Evolutionary conservation across 2,329 filamentous ascomycete species (phyloP).

Genomic region (Trichoderma cornu-damae): DNA sequence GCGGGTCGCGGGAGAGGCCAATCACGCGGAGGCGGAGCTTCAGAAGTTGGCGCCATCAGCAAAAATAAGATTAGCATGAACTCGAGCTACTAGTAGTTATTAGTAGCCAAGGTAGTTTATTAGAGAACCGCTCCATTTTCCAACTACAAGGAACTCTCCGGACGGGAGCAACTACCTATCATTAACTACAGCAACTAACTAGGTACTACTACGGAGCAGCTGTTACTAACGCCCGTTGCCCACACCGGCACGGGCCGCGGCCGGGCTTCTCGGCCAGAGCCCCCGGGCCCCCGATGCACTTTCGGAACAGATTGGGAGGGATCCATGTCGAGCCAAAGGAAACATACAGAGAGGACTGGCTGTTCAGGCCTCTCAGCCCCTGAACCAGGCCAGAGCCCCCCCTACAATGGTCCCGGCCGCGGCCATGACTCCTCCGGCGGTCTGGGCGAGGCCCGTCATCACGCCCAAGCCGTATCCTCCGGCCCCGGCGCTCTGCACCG

Average conservation of each 20-base stretch:
- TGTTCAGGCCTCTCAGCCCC: no score
- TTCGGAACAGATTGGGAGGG: no score
- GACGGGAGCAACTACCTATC: no score
- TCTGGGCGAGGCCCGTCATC: slow-evolving; percentile 22
- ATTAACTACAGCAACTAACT: no score
- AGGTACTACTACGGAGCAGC: neutral
- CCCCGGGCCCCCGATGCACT: no score
- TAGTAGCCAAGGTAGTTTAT: no score
- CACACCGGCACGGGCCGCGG: slow-evolving; percentile 1
- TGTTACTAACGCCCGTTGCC: neutral
- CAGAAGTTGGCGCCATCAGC: neutral
- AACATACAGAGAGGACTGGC: no score
- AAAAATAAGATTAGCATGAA: no score
- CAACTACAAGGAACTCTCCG: no score
- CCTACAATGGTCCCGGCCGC: neutral
- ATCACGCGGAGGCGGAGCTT: neutral
- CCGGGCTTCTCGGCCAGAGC: neutral
- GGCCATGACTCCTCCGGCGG: slow-evolving; percentile 4
- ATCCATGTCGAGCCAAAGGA: neutral
- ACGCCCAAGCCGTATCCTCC: slow-evolving; percentile 27
- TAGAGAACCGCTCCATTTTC: no score
- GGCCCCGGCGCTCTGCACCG: slow-evolving; percentile 30
- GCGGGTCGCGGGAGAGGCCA: neutral
- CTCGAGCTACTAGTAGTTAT: no score
- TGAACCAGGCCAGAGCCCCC: neutral